Evolutionary conservation across 345 rosid genomes (phyloP).

Genomic region (Citrus mangshanensis): DNA sequence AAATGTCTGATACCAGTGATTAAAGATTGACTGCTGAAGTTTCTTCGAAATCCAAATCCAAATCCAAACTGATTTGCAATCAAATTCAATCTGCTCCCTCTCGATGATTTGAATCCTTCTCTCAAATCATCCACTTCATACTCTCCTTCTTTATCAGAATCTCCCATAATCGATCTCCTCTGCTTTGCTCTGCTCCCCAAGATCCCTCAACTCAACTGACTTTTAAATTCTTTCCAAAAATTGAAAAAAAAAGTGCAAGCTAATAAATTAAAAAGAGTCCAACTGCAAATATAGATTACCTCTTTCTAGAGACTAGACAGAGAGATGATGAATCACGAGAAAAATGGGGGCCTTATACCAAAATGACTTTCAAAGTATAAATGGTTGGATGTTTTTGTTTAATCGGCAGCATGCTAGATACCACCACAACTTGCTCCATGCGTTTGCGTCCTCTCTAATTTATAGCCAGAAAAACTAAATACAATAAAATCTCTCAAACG

Average conservation of each 20-base stretch:
- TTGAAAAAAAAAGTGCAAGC: not conserved
- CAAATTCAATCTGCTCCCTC: slow-evolving; percentile 46
- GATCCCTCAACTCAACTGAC: not conserved
- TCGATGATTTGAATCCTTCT: slow-evolving; percentile 42
- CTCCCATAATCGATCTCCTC: not conserved
- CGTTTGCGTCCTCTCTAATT: no score
- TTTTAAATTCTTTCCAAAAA: not conserved
- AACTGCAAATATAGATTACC: not conserved
- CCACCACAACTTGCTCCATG: no score
- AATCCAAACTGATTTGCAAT: slow-evolving; percentile 35
- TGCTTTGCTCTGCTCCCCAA: not conserved
- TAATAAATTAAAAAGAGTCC: not conserved
- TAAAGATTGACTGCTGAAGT: slow-evolving; percentile 33
- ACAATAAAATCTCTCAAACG: no score
- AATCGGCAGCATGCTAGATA: no score
- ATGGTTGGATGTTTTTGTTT: no score
- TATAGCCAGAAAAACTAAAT: no score
- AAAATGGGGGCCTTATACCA: not conserved
- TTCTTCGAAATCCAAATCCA: slow-evolving; percentile 15
- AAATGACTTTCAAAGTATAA: not conserved
- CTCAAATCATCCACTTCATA: slow-evolving; percentile 37
- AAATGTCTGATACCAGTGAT: slow-evolving; percentile 53
- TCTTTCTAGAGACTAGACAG: not conserved
- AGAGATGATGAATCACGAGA: not conserved
- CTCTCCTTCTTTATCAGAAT: not conserved